These are phyloP conservation scores for Cavenderia fasciculata DNA, from an alignment of 78 protist genomes.

Conservation along the genomic window DNA sequence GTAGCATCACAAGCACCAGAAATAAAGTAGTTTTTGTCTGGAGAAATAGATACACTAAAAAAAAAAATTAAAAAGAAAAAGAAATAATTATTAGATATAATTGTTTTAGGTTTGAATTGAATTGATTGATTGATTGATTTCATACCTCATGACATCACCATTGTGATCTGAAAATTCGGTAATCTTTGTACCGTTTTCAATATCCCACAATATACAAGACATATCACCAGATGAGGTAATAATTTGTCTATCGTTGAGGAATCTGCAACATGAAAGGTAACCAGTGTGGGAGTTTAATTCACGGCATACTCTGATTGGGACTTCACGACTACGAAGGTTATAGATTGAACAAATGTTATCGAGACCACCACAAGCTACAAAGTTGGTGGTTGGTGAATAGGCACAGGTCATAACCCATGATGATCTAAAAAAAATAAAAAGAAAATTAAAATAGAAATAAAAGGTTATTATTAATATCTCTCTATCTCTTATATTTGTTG, in stretches of 20 bases:
- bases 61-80: not conserved
- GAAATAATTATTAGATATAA: not conserved
- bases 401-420: conserved; percentile 99
- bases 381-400: conserved; percentile 91
- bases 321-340: conserved; percentile 83
- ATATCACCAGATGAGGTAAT: conserved; percentile 93
- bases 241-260: conserved; percentile 89
- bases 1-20: conserved; percentile 93
- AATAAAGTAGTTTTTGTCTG: conserved; percentile 90
- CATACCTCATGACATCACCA: conserved; percentile 94
- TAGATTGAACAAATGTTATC: conserved; percentile 96
- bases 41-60: conserved; percentile 52
- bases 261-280: conserved; percentile 97
- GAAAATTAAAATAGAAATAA: not conserved
- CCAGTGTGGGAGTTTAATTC: conserved; percentile 93
- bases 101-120: not conserved
- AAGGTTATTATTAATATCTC: not conserved
- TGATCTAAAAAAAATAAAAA: conserved; percentile 33
- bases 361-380: conserved; percentile 98
- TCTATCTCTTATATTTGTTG: not conserved
- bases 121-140: not conserved
- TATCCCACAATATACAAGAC: conserved; percentile 96
- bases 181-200: conserved; percentile 85
- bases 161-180: conserved; percentile 90
- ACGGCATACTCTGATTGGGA: conserved; percentile 77